Base-by-base conservation (phyloP, 805 yeast species). In the Monosporozyma servazzii region DNA sequence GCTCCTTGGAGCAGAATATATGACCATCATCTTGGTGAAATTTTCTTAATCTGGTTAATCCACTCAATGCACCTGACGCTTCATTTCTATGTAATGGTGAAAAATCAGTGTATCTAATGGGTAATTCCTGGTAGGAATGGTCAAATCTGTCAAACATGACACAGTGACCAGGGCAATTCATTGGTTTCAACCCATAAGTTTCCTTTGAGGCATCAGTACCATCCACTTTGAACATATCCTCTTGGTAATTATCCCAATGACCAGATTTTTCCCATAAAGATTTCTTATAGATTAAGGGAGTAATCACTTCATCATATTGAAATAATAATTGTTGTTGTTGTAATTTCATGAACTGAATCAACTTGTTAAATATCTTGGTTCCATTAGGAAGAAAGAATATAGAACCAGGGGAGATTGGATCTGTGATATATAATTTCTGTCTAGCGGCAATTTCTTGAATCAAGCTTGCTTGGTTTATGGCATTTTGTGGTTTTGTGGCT, bases 21-120 rank as follows among this genome's bases (percentile, higher is more conserved):
- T 93, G 99, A 7, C 97, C 98, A 66, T 93, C 99, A 67, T 93
- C 99, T 70, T 93, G 99, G 68, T 93, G 99, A 70, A 93, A 93
- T 56, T 96, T 75, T 53, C 99, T 78, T 3, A 93, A 96, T 51
- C 99, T 75, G 0, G 98, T 93, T 37, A 93, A 72, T 0, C 99
- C 99, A 6, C 91, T 78, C 20, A 93, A 75, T 1, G 98, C 95
- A 2, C 99, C 99, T 52, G 95, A 84, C 27, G 95, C 84, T 68
- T 93, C 99, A 63, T 93, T 93, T 62, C 99, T 76, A 67, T 93
- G 99, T 53, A 93, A 71, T 1, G 96, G 88, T 23, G 95, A 84
- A 70, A 91, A 91, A 67, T 93, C 99, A 21, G 95, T 82, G 57
- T 78, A 77, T 56, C 97, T 71, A 42, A 91, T 71, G 0, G 99